Evolutionary conservation across 2,329 filamentous ascomycete genomes (phyloP).

Genomic region (Fusarium sp.): DNA sequence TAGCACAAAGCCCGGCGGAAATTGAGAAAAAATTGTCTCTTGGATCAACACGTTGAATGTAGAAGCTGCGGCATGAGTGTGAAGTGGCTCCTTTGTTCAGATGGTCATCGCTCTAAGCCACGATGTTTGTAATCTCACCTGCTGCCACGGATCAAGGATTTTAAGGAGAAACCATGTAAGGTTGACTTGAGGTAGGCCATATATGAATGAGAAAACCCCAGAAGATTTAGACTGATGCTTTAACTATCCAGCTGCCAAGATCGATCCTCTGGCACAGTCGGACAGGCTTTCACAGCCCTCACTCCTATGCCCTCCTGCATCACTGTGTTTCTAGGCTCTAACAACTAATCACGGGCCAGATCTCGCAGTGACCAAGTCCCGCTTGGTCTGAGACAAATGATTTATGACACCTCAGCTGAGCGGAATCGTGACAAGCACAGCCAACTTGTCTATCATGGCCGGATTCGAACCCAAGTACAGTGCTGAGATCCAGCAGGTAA

Average conservation of each 20-base stretch:
- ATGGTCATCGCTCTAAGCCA: background rate
- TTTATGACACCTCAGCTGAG: background rate
- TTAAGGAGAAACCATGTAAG: too few species aligned
- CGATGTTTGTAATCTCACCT: background rate
- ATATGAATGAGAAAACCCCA: background rate
- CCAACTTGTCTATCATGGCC: background rate
- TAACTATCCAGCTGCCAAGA: background rate
- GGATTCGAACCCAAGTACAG: constrained; percentile 1
- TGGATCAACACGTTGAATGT: background rate
- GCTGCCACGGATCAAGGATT: too few species aligned
- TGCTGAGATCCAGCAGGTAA: constrained; percentile 32
- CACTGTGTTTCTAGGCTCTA: background rate
- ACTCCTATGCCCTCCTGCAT: background rate
- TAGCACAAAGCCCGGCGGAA: background rate
- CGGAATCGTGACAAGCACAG: background rate
- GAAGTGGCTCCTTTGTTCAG: background rate
- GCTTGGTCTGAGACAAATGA: background rate
- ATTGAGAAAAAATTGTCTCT: background rate
- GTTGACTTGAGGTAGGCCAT: background rate
- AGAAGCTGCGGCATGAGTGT: background rate
- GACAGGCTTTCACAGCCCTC: background rate
- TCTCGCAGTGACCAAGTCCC: background rate
- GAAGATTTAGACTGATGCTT: background rate
- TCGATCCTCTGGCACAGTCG: background rate
- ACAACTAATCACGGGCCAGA: fast-evolving